Evolutionary conservation across 805 yeast genomes (phyloP).

Genomic region (Yarrowia sp.): DNA sequence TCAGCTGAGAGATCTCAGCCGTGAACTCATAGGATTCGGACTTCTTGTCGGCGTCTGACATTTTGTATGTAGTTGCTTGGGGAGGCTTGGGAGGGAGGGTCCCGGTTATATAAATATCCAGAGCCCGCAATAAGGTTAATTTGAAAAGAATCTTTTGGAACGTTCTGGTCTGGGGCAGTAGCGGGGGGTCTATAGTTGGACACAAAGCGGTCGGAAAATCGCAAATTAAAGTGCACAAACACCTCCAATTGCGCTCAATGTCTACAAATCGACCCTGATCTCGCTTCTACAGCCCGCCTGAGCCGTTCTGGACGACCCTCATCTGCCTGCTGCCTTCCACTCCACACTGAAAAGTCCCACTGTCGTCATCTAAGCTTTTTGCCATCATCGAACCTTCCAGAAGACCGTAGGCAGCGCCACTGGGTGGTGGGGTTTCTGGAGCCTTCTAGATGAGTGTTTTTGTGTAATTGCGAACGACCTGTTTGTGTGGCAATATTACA

Average conservation of each 20-base stretch:
- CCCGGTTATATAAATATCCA: not conserved
- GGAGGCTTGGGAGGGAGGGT: not conserved
- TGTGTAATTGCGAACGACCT: too few species aligned
- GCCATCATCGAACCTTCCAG: slow-evolving; percentile 16
- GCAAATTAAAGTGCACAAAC: too few species aligned
- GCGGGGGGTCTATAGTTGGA: too few species aligned
- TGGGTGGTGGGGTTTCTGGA: too few species aligned
- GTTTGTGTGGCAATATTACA: too few species aligned
- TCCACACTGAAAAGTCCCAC: not conserved
- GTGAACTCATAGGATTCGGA: slow-evolving; percentile 71
- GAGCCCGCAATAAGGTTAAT: not conserved
- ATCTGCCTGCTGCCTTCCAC: not conserved
- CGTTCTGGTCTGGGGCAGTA: not conserved
- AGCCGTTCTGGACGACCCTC: too few species aligned
- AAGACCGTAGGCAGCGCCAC: too few species aligned
- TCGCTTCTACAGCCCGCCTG: too few species aligned
- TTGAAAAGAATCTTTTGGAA: slow-evolving; percentile 18
- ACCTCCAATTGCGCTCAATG: not conserved
- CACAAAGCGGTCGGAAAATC: too few species aligned
- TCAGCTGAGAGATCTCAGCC: slow-evolving; percentile 99
- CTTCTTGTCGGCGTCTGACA: slow-evolving; percentile 1
- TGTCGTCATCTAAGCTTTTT: not conserved
- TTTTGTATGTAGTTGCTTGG: not conserved
- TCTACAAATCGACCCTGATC: too few species aligned
- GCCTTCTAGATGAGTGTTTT: too few species aligned